Evolutionary conservation across 1,139 yeast species (phyloP), one percentile per base, ranked within the genome.

Genomic region (Taphrina communis): DNA sequence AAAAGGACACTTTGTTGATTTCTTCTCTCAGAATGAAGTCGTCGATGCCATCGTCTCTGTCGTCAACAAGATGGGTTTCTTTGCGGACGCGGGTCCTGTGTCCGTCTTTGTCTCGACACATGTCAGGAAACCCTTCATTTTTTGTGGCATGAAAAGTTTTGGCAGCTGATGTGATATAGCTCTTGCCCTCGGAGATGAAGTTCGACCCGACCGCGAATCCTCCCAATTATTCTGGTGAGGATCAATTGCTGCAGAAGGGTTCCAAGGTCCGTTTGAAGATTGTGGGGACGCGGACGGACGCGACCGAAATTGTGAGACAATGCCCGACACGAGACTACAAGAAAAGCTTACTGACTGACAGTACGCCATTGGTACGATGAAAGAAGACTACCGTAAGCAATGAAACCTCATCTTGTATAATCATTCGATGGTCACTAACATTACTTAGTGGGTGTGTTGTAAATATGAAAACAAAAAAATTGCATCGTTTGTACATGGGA

Each of bases 261-360:
- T 88, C 97, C 69, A 86, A 94, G 75, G 96, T 94, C 44, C 85
- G 99, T 77, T 87, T 95, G 75, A 94, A 94, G 82, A 90, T 94
- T 66, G 97, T 94, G 68, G 99, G 99, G 79, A 95, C 97, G 53
- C 86, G 98, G 78, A 91, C 97, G 25, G 99, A 95, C 80, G 99
- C 95, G 19, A 95, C 96, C 76, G 95, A 95, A 75, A 93, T 94
- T 94, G 80, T 78, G 74, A 73, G 80, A 25, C 31, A 25, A 25
- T 25, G 31, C 31, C 31, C 31, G 31, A 25, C 31, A 25, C 31
- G 31, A 25, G 31, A 25, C 31, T 25, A 2, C 31, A 25, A 25
- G 31, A 25, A 25, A 8, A 17, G 44, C 65, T 39, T 50, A 60
- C 38, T 61, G 57, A 71, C 67, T 65, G 68, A 65, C 44, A 68